phyloP scores from a whole-genome alignment of 2,329 filamentous ascomycete species.

The Cladophialophora carrionii region DNA sequence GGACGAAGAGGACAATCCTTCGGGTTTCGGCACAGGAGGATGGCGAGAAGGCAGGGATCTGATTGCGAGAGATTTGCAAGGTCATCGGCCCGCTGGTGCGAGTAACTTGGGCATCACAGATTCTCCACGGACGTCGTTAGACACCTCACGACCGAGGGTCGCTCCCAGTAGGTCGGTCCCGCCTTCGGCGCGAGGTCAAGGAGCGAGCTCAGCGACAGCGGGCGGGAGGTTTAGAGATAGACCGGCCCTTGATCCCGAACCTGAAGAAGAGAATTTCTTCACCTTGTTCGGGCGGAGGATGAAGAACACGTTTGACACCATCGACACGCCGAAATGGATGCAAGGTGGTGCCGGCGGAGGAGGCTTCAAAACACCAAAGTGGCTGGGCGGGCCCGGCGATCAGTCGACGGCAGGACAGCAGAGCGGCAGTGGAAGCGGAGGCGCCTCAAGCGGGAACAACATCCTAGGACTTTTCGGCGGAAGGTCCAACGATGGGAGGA shows the following conservation, averaged over 20 bases:
- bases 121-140: constrained; percentile 40
- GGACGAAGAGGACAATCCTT: constrained; percentile 63
- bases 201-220: not conserved
- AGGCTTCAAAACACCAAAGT: constrained; percentile 74
- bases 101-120: constrained; percentile 46
- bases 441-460: constrained; percentile 13
- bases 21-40: constrained; percentile 73
- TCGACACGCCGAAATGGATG: constrained; percentile 81
- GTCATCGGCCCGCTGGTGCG: constrained; percentile 50
- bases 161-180: constrained; percentile 45
- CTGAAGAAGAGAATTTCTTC: constrained; percentile 80
- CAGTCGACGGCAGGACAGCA: constrained; percentile 2
- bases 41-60: constrained; percentile 92
- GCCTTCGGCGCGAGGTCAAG: constrained; percentile 35
- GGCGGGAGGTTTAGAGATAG: constrained; percentile 40
- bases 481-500: constrained; percentile 26
- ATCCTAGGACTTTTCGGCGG: constrained; percentile 30
- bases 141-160: constrained; percentile 36
- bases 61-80: constrained; percentile 79
- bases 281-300: constrained; percentile 80
- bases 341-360: constrained; percentile 54
- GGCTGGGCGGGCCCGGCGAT: constrained; percentile 65
- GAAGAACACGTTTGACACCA: constrained; percentile 86
- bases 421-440: constrained; percentile 7
- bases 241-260: constrained; percentile 57